Percentiles rank a stretch among this genome's conserved stretches.
Conservation (phyloP, 768 basidiomycete species). For the Pleurotus sapidus region DNA sequence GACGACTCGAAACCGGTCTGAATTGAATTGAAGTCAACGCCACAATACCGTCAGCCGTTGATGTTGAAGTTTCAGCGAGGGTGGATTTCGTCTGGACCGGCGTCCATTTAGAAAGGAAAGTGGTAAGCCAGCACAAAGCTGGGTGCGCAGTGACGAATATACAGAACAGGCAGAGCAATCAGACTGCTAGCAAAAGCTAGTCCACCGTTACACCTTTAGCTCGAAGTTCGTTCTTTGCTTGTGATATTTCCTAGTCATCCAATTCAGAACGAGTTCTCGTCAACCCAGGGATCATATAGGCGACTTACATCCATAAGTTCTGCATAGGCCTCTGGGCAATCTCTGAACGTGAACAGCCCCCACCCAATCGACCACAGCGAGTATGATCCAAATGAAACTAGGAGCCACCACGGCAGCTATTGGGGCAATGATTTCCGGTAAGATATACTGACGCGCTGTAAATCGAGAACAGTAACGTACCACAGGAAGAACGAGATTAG, state of each 20-base stretch:
- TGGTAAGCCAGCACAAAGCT: too few species aligned
- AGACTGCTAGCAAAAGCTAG: conserved; percentile 17
- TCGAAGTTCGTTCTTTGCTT: conserved; percentile 54
- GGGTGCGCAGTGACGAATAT: too few species aligned
- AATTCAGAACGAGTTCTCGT: too few species aligned
- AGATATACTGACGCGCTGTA: background rate
- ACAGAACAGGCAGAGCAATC: too few species aligned
- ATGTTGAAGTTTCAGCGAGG: too few species aligned
- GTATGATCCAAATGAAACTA: conserved; percentile 78
- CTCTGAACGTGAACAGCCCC: conserved; percentile 70
- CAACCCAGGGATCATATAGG: background rate
- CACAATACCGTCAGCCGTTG: too few species aligned
- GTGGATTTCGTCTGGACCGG: too few species aligned
- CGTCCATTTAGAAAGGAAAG: too few species aligned
- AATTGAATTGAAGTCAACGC: too few species aligned
- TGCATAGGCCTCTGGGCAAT: conserved; percentile 78
- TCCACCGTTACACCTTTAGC: conserved; percentile 61
- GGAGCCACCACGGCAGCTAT: conserved; percentile 83
- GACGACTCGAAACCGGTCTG: too few species aligned
- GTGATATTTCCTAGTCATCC: conserved; percentile 49
- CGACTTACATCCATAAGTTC: conserved; percentile 60
- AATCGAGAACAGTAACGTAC: conserved; percentile 34
- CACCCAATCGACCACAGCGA: conserved; percentile 75
- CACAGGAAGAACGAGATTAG: conserved; percentile 53
- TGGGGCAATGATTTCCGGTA: background rate